phyloP scores from a whole-genome alignment of 495 filamentous ascomycete genomes.

The Podospora appendiculata region DNA sequence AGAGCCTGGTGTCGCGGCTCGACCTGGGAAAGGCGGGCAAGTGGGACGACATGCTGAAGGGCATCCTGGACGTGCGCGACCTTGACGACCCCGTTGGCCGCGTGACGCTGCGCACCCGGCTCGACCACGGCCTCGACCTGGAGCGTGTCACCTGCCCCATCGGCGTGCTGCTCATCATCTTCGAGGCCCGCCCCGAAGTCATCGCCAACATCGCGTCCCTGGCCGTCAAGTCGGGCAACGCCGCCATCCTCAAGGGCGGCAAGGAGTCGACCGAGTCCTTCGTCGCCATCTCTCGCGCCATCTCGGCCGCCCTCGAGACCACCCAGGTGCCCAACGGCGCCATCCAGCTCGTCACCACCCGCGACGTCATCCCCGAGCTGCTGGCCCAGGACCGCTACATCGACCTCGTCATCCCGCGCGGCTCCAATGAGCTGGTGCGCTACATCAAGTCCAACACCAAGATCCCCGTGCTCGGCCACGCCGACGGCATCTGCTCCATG shows the following conservation, averaged over 20 bases:
- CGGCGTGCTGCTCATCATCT: conserved; percentile 92
- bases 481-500: conserved; percentile 85
- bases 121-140: conserved; percentile 83
- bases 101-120: conserved; percentile 68
- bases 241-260: conserved; percentile 93
- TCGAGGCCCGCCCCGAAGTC: conserved; percentile 95
- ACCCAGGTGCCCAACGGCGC: conserved; percentile 78
- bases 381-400: conserved; percentile 78
- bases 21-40: conserved; percentile 34
- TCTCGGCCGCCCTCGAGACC: conserved; percentile 66
- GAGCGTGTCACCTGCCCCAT: conserved; percentile 89
- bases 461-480: conserved; percentile 94
- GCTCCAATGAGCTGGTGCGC: conserved; percentile 86
- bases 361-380: conserved; percentile 79
- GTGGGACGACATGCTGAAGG: conserved; percentile 76
- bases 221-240: conserved; percentile 94
- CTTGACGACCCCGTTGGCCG: conserved; percentile 90
- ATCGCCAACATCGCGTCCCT: conserved; percentile 98
- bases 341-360: conserved; percentile 86
- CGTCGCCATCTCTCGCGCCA: conserved; percentile 74
- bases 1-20: conserved; percentile 83
- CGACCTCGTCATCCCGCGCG: conserved; percentile 91
- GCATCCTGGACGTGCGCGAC: conserved; percentile 80
- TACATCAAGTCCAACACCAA: conserved; percentile 84
- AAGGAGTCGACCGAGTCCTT: conserved; percentile 96